Evolutionary conservation across 345 rosid genomes (phyloP).

Genomic region (Populus alba): DNA sequence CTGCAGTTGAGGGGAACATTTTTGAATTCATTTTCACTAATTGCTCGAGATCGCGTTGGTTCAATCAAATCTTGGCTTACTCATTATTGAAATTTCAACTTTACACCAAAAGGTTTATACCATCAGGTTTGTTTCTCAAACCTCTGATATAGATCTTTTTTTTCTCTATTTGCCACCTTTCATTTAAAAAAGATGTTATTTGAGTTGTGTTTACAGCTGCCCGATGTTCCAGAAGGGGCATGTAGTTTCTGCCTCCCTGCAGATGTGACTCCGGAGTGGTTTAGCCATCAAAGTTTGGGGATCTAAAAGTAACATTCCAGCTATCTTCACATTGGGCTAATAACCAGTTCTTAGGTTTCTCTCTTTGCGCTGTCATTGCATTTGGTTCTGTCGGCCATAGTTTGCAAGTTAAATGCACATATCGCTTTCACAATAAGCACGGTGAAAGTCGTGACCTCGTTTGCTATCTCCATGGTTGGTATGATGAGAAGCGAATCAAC

Average conservation of each 20-base stretch:
- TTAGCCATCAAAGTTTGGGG: not conserved
- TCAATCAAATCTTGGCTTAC: too few species aligned
- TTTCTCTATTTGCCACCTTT: too few species aligned
- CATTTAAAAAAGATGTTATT: not conserved
- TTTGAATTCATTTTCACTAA: not conserved
- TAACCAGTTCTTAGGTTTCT: not conserved
- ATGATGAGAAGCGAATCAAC: not conserved
- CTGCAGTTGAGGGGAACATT: not conserved
- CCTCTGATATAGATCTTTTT: not conserved
- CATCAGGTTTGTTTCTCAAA: not conserved
- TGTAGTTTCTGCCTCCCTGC: not conserved
- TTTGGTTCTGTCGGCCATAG: not conserved
- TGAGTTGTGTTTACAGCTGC: not conserved
- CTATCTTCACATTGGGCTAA: not conserved
- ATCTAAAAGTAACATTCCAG: not conserved
- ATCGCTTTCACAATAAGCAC: not conserved
- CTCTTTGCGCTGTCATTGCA: not conserved
- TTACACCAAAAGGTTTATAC: not conserved
- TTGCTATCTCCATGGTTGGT: not conserved
- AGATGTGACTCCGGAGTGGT: not conserved
- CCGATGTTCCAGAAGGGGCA: not conserved
- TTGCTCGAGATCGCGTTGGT: not conserved
- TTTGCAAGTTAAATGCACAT: not conserved
- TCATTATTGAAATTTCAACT: not conserved
- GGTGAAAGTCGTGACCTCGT: not conserved